Base-by-base conservation (phyloP, 2,329 filamentous ascomycete genomes). In the Coniochaeta sp. region DNA sequence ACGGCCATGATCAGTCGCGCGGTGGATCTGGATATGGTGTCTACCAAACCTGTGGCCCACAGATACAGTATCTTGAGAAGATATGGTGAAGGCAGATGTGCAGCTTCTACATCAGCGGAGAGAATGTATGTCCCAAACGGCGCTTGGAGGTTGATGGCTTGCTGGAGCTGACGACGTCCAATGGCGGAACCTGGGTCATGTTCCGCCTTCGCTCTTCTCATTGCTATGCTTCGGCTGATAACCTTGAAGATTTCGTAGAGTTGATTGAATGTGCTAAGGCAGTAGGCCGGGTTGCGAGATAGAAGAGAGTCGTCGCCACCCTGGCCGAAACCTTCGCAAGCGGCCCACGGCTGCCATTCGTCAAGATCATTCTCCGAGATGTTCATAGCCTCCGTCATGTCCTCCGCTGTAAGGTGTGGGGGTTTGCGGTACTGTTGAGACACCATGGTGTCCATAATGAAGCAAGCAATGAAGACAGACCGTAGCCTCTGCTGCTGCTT, bases 271-370 rank as follows among this genome's bases (percentile, higher is more conserved):
- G 73, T 75, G 42, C 70, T 72, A n/a, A 77, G 60, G 4, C 74
- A 71, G 38, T 77, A 74, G 1, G 70, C 70, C 1, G 71, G 68
- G 32, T 63, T 71, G 22, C 69, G 65, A 17, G 65, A 66, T 62
- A 66, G 66, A 1, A 62, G 59, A 19, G 69, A 65, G 2, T 64
- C 63, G 4, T 61, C 10, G 40, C 62, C 38, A 24, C 57, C 59
- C 24, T 62, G 61, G 4, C 74, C 73, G 56, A 77, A 76, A 3
- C 71, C 74, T 4, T 69, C 65, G 61, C 78, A 77, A 28, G 85
- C 82, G 19, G 79, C 77, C 89, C 89, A 91, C 1, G 86, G 84
- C 64, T 89, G 85, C 88, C 88, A 91, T 73, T 91, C 88, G 67
- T 91, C 89, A 22, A 88, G 73, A 1, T 86, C 86, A 65, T 89